Evolutionary conservation across 805 yeast genomes (phyloP), one percentile per base, ranked within the genome.

Genomic region (Cyberlindnera saturnus): DNA sequence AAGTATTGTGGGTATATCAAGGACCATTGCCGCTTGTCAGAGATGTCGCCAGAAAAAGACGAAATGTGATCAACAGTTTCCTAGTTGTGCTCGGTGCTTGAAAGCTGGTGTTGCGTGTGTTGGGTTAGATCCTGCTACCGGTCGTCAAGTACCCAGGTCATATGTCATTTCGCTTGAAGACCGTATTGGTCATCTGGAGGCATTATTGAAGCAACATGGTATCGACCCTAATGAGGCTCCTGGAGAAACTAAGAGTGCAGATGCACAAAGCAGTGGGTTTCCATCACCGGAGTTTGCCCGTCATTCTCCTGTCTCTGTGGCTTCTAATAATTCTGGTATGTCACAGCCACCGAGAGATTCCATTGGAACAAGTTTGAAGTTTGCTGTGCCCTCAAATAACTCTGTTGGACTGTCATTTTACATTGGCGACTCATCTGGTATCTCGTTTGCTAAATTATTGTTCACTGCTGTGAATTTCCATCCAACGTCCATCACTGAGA

Each of bases 81-180:
- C 86, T 1, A 62, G 72, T 14, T 82, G 86, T 54, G 63, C 67
- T 23, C 70, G 71, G 48, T 81, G 87, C 60, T 62, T 65, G 15
- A 74, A 69, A 43, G 82, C 85, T 10, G 75, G 78, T 6, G 82
- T 68, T 3, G 86, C 84, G 6, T 89, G 97, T 63, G 79, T 87
- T 4, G 87, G 95, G 0, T 62, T 86, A 3, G 96, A 90, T 59
- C 89, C 95, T 0, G 87, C 89, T 6, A 86, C 96, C 0, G 95
- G 96, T 0, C 69, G 95, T 42, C 88, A 84, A 51, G 78, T 88
- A 1, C 95, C 96, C 0, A 66, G 97, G 32, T 83, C 88, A 3
- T 84, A 85, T 56, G 77, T 87, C 4, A 73, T 78, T 17, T 82
- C 81, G 52, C 65, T 88, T 45, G 96, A 88, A 57, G 81, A 78